Evolutionary conservation across 2,329 filamentous ascomycete genomes (phyloP).

Genomic region (Ophiostoma sp.): DNA sequence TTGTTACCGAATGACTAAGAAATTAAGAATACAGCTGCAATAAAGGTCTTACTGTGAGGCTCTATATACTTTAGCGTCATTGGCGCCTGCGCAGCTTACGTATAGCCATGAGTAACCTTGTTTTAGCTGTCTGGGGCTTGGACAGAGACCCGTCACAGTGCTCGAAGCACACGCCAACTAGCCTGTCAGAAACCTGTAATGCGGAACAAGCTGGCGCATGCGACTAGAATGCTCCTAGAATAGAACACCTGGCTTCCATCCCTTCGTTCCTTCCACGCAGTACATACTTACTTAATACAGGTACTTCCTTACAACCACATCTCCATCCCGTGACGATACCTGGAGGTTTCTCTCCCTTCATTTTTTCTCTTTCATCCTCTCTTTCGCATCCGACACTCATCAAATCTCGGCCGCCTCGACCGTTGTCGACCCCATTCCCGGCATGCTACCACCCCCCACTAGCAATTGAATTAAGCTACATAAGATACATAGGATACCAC

Average conservation of each 20-base stretch:
- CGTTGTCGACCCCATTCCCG: neutral
- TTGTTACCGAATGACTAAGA: neutral
- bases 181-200: neutral
- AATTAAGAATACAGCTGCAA: neutral
- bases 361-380: neutral
- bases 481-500: constrained; percentile 9
- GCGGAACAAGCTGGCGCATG: neutral
- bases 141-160: neutral
- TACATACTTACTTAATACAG: neutral
- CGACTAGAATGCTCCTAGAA: neutral
- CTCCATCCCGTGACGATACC: neutral
- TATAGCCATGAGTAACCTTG: neutral
- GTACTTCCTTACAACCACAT: neutral
- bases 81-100: neutral
- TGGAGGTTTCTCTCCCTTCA: neutral
- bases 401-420: constrained; percentile 4
- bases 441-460: neutral
- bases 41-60: neutral
- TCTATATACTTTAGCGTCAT: neutral
- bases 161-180: constrained; percentile 4
- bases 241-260: neutral
- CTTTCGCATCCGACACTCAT: neutral
- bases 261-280: neutral
- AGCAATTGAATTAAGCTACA: neutral
- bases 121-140: constrained; percentile 6